phyloP scores from a whole-genome alignment of 176 grass and related monocot genomes.

The Rhynchospora breviuscula region DNA sequence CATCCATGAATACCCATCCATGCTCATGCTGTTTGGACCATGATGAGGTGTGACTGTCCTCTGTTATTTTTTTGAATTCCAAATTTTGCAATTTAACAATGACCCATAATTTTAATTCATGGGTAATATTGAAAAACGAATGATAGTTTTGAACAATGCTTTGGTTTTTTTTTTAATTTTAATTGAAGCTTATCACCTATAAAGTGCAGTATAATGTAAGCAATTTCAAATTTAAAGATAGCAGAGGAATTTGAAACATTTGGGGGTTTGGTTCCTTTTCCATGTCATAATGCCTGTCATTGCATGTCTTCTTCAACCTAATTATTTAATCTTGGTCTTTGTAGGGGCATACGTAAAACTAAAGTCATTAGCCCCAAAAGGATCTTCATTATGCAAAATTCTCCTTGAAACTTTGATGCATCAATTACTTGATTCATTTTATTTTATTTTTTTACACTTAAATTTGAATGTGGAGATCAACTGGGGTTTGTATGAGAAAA shows the following conservation, averaged over 20 bases:
- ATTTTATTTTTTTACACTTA: neutral
- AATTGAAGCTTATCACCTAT: neutral
- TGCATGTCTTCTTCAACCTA: conserved; percentile 24
- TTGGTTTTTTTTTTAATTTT: neutral
- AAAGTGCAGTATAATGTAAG: neutral
- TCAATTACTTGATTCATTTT: neutral
- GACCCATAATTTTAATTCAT: neutral
- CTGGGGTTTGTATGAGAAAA: neutral
- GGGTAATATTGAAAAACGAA: neutral
- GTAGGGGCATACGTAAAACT: conserved; percentile 16
- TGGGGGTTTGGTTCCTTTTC: conserved; percentile 15
- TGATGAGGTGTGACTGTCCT: conserved; percentile 14
- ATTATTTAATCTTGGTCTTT: conserved; percentile 21
- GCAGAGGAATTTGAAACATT: neutral
- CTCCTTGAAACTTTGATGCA: neutral
- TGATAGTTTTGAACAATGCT: neutral
- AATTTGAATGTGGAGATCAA: neutral
- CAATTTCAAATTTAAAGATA: neutral
- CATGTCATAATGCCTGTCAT: conserved; percentile 29
- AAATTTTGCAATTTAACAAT: conserved; percentile 5
- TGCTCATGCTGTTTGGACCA: conserved; percentile 28
- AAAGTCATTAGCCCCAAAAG: conserved; percentile 4
- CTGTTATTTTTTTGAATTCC: conserved; percentile 8
- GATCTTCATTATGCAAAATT: neutral
- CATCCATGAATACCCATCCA: conserved; percentile 26